phyloP scores from a whole-genome alignment of 441 rosid species.

The Erodium texanum region DNA sequence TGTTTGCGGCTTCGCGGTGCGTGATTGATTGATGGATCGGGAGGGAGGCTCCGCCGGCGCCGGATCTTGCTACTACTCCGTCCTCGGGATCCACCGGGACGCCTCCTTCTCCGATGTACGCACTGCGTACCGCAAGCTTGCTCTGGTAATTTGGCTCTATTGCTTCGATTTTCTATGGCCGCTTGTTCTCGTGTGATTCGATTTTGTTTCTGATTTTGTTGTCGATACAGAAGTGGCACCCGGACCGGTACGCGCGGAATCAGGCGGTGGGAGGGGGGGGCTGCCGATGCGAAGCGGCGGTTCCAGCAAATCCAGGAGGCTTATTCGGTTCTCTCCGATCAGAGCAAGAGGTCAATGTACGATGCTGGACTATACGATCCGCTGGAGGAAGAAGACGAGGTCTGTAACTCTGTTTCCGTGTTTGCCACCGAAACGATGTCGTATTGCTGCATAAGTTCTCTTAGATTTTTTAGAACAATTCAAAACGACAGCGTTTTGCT shows the following conservation, averaged over 20 bases:
- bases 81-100: conserved; percentile 54
- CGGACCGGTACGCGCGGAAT: conserved; percentile 37
- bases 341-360: conserved; percentile 46
- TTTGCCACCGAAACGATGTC: no score
- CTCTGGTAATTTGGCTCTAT: conserved; percentile 32
- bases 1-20: background rate
- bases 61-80: conserved; percentile 58
- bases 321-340: conserved; percentile 52
- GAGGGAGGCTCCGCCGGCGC: conserved; percentile 48
- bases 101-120: conserved; percentile 63
- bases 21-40: conserved; percentile 35
- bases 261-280: conserved; percentile 35
- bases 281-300: conserved; percentile 51
- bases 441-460: no score
- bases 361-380: no score
- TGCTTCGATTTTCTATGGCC: no score
- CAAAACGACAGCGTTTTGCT: no score
- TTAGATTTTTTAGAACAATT: no score
- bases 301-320: conserved; percentile 79
- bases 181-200: no score
- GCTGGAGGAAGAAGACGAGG: conserved; percentile 53
- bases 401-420: no score
- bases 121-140: conserved; percentile 58
- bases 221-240: no score
- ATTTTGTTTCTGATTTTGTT: no score